Conservation (phyloP, 1,139 yeast genomes). For the Geotrichum carabidarum region DNA sequence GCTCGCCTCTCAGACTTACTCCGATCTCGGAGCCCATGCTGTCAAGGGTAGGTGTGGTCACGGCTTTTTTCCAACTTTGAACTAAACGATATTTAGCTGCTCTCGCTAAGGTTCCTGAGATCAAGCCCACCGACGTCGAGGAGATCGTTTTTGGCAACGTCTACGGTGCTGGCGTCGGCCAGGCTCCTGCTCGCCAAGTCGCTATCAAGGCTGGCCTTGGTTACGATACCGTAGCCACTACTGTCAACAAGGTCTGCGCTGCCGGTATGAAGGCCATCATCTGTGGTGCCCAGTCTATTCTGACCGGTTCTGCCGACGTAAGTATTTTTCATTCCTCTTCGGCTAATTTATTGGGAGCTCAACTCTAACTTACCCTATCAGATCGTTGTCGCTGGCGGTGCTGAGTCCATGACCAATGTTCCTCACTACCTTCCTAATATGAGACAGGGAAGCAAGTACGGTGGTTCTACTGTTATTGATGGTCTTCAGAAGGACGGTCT, state of each 20-base stretch:
- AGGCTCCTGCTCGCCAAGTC: conserved; percentile 97
- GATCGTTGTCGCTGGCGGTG: conserved; percentile 93
- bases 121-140: conserved; percentile 71
- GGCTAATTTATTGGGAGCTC: background rate
- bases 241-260: conserved; percentile 96
- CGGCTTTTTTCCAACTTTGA: background rate
- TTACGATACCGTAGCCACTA: conserved; percentile 72
- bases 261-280: conserved; percentile 91
- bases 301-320: conserved; percentile 77
- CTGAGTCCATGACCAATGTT: conserved; percentile 93
- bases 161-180: conserved; percentile 89
- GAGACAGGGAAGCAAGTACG: conserved; percentile 84
- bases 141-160: conserved; percentile 93
- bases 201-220: conserved; percentile 86
- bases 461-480: conserved; percentile 72
- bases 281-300: conserved; percentile 82
- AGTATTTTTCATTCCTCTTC: background rate
- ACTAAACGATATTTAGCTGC: conserved; percentile 47
- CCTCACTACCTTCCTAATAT: conserved; percentile 89
- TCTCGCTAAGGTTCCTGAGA: conserved; percentile 71
- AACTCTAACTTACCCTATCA: conserved; percentile 1
- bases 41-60: conserved; percentile 46
- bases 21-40: conserved; percentile 88
- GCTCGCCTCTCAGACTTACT: conserved; percentile 65
- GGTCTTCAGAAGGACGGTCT: conserved; percentile 90